Conservation (phyloP, 1,284 basidiomycete genomes). For the Trichosporon inkin region DNA sequence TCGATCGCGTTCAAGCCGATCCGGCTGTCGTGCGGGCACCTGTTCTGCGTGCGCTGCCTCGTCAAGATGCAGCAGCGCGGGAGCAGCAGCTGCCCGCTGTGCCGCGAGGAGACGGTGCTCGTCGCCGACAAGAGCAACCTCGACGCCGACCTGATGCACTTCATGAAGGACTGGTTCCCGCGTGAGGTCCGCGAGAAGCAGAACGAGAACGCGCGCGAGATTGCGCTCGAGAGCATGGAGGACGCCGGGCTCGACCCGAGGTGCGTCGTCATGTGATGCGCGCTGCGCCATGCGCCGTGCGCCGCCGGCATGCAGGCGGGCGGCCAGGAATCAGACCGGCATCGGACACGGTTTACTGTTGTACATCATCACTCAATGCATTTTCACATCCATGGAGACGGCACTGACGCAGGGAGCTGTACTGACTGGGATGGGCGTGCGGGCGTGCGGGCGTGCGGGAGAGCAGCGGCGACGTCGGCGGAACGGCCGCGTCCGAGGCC, state of each 20-base stretch:
- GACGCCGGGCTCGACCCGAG: slow-evolving; percentile 58
- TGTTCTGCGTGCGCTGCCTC: slow-evolving; percentile 89
- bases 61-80: slow-evolving; percentile 90
- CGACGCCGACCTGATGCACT: slow-evolving; percentile 51
- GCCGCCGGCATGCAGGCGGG: too few relatives aligned
- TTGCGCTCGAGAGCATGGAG: slow-evolving; percentile 64
- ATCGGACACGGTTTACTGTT: too few relatives aligned
- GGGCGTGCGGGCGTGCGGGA: too few relatives aligned
- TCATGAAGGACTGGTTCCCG: slow-evolving; percentile 92
- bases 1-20: slow-evolving; percentile 85
- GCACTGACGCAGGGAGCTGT: too few relatives aligned
- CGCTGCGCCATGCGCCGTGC: too few relatives aligned
- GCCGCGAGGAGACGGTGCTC: slow-evolving; percentile 70
- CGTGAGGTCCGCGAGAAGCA: slow-evolving; percentile 73
- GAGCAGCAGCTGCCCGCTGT: slow-evolving; percentile 78
- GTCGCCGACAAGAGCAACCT: slow-evolving; percentile 67
- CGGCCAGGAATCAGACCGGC: too few relatives aligned
- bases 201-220: slow-evolving; percentile 71
- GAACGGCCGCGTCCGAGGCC: too few relatives aligned
- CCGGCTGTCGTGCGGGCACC: slow-evolving; percentile 73
- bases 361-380: too few relatives aligned
- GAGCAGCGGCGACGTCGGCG: too few relatives aligned
- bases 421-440: too few relatives aligned
- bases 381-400: too few relatives aligned
- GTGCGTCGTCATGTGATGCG: slow-evolving; percentile 26